Conservation (phyloP, 1,284 basidiomycete species). For the Ustilago tritici region DNA sequence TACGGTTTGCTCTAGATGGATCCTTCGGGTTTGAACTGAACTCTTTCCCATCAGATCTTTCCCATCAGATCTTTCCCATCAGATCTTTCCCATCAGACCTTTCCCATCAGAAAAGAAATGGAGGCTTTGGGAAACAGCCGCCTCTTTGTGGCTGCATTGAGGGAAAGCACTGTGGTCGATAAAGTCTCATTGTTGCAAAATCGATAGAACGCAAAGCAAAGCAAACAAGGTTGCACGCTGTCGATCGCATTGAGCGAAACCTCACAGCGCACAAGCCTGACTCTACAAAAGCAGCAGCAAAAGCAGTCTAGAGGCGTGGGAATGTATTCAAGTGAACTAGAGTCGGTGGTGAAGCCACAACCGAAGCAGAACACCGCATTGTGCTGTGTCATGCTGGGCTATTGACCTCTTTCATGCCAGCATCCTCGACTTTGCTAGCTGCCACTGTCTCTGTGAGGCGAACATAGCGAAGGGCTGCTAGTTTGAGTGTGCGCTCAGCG, state of each 20-base stretch:
- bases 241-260: neutral
- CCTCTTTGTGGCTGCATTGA: neutral
- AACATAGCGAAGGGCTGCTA: neutral
- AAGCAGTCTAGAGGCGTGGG: neutral
- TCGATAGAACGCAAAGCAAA: neutral
- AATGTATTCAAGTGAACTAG: neutral
- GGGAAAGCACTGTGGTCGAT: neutral
- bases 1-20: neutral
- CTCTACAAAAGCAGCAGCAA: neutral
- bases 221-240: neutral
- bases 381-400: neutral
- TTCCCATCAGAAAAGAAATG: neutral
- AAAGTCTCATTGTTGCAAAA: neutral
- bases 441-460: neutral
- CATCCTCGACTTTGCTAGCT: neutral
- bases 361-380: neutral
- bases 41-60: no score
- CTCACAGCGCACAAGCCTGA: neutral
- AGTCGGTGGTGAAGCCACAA: neutral
- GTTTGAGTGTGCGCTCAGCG: neutral
- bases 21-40: neutral
- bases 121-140: neutral
- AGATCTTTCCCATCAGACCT: neutral
- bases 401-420: neutral
- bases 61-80: no score